phyloP scores from a whole-genome alignment of 257 asterid species.

The Jasminum sambac region DNA sequence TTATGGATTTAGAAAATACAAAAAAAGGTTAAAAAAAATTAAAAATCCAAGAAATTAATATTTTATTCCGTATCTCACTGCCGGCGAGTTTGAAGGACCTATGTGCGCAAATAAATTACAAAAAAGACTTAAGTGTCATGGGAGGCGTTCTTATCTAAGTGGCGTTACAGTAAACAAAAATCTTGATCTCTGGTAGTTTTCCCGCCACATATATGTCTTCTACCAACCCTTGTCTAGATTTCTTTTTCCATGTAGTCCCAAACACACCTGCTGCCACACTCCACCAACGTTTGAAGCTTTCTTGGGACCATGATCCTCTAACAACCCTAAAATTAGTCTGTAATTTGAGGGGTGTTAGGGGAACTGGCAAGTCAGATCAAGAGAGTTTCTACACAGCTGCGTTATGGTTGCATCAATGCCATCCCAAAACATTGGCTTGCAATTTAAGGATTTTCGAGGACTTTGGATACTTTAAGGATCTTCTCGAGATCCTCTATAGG shows the following conservation, averaged over 20 bases:
- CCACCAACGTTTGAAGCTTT: constrained; percentile 17
- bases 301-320: constrained; percentile 38
- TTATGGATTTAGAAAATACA: too few relatives aligned
- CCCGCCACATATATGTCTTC: constrained; percentile 40
- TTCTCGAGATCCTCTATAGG: constrained; percentile 41
- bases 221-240: constrained; percentile 40
- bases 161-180: too few relatives aligned
- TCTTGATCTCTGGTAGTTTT: too few relatives aligned
- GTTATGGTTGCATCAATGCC: constrained; percentile 38
- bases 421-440: constrained; percentile 40
- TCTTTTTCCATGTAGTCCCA: constrained; percentile 49
- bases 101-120: too few relatives aligned
- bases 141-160: too few relatives aligned
- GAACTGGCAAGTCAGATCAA: constrained; percentile 47
- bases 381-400: constrained; percentile 40
- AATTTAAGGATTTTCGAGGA: constrained; percentile 26
- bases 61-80: too few relatives aligned
- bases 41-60: too few relatives aligned
- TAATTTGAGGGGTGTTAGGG: constrained; percentile 43
- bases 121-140: too few relatives aligned
- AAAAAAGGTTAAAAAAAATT: too few relatives aligned
- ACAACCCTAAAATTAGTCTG: constrained; percentile 36
- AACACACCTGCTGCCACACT: constrained; percentile 24
- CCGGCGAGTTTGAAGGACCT: too few relatives aligned
- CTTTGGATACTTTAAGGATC: constrained; percentile 45